These are phyloP conservation scores for Pichia sp. DNA, from an alignment of 1,139 yeast genomes.

Conservation along the genomic window DNA sequence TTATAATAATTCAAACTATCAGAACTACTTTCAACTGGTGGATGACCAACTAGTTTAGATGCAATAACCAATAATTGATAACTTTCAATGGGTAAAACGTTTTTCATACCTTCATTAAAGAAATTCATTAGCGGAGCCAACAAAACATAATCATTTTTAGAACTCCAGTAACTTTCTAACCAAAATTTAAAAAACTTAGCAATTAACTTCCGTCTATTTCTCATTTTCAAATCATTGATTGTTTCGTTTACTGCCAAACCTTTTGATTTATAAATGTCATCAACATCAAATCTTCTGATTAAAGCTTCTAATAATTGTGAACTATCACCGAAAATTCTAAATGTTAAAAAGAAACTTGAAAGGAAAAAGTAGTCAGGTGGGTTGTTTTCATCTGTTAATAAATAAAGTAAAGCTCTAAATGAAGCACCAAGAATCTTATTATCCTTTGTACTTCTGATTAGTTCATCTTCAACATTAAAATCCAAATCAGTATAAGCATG, in stretches of 20 bases:
- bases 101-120: conserved; percentile 63
- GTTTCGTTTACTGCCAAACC: conserved; percentile 30
- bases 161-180: conserved; percentile 85
- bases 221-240: conserved; percentile 43
- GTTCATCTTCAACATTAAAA: conserved; percentile 36
- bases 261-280: conserved; percentile 33
- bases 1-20: conserved; percentile 26
- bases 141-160: conserved; percentile 48
- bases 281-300: conserved; percentile 56
- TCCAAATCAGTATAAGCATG: conserved; percentile 10
- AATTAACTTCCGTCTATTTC: conserved; percentile 61
- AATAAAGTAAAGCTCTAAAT: conserved; percentile 62
- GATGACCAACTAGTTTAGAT: conserved; percentile 40
- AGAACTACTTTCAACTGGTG: conserved; percentile 28
- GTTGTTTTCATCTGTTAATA: conserved; percentile 64
- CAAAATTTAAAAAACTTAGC: conserved; percentile 68
- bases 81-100: conserved; percentile 55
- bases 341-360: conserved; percentile 75
- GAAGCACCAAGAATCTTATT: conserved; percentile 62
- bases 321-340: conserved; percentile 67
- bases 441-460: conserved; percentile 35
- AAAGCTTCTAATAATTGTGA: conserved; percentile 65
- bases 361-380: conserved; percentile 67
- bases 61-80: conserved; percentile 56
- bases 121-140: conserved; percentile 68